A percentile compares a stretch with the other conserved stretches of the same genome.
phyloP scores from a whole-genome alignment of 2,329 filamentous ascomycete species.

The Venturia asperata region DNA sequence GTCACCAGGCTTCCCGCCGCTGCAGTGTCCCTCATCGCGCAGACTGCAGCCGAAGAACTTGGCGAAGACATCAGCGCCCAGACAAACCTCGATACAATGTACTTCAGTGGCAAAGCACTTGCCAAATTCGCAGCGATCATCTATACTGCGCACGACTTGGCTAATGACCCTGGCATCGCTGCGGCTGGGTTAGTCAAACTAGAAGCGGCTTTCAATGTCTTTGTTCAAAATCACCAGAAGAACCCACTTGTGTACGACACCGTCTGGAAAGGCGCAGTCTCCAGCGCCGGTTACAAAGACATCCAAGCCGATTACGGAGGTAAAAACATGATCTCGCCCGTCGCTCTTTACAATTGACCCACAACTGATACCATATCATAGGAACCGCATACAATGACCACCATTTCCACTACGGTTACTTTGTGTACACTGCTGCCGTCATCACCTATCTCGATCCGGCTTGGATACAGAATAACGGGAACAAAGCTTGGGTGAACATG shows the following conservation, averaged over 20 bases:
- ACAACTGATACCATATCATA: neutral
- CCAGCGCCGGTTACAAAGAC: slow-evolving; percentile 63
- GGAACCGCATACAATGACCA: slow-evolving; percentile 55
- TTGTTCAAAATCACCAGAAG: slow-evolving; percentile 35
- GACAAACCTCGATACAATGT: slow-evolving; percentile 76
- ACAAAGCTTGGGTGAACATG: slow-evolving; percentile 73
- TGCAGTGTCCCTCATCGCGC: slow-evolving; percentile 49
- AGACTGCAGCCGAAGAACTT: slow-evolving; percentile 64
- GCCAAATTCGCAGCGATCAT: slow-evolving; percentile 36
- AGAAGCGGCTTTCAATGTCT: slow-evolving; percentile 43
- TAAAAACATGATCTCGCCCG: slow-evolving; percentile 42
- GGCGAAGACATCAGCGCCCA: slow-evolving; percentile 67
- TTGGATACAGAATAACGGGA: slow-evolving; percentile 53
- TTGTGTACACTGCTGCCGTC: slow-evolving; percentile 77
- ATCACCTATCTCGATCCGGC: slow-evolving; percentile 69
- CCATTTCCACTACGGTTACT: slow-evolving; percentile 69
- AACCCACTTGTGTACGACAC: slow-evolving; percentile 49
- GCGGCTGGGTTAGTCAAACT: slow-evolving; percentile 44
- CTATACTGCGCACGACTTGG: slow-evolving; percentile 46
- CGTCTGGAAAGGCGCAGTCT: slow-evolving; percentile 74
- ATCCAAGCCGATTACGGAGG: slow-evolving; percentile 80
- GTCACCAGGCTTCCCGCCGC: slow-evolving; percentile 36
- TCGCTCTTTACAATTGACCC: neutral
- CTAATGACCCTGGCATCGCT: slow-evolving; percentile 43
- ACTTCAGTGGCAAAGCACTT: slow-evolving; percentile 68